These are phyloP conservation scores for Cutaneotrichosporon cutaneum DNA, from an alignment of 1,284 basidiomycete genomes.

Conservation along the genomic window DNA sequence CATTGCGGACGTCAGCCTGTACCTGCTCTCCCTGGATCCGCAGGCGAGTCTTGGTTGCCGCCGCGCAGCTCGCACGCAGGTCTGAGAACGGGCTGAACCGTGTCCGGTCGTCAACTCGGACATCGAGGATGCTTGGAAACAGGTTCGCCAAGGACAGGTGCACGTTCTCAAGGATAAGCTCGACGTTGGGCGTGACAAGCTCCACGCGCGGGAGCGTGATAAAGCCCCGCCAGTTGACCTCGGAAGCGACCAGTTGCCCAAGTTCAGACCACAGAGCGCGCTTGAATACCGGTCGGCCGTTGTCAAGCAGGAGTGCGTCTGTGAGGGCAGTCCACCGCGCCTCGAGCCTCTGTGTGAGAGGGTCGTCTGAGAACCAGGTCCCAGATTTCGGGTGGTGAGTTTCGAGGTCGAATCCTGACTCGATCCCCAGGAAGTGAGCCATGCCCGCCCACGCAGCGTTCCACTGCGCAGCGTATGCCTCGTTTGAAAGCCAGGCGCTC, in stretches of 20 bases:
- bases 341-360: constrained; percentile 11
- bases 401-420: not conserved
- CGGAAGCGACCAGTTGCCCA: constrained; percentile 1
- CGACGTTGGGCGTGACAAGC: constrained; percentile 11
- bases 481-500: constrained; percentile 12
- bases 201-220: constrained; percentile 20
- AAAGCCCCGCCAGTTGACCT: constrained; percentile 13
- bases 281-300: constrained; percentile 6
- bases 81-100: constrained; percentile 16
- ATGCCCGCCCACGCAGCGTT: constrained; percentile 10
- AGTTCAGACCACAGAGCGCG: constrained; percentile 19
- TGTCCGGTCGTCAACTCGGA: constrained; percentile 11
- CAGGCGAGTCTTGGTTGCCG: not conserved
- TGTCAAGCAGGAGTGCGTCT: constrained; percentile 5
- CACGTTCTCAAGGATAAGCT: constrained; percentile 22
- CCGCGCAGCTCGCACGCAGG: constrained; percentile 4
- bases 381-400: not conserved
- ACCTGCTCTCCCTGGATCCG: constrained; percentile 11
- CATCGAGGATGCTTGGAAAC: constrained; percentile 14
- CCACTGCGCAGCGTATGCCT: constrained; percentile 21
- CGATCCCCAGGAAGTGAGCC: constrained; percentile 12
- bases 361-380: constrained; percentile 18
- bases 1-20: constrained; percentile 19
- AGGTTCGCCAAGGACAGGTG: constrained; percentile 20
- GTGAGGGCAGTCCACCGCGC: not conserved